Evolutionary conservation across 1,284 basidiomycete species (phyloP).

Genomic region (Rhodotorula sp.): DNA sequence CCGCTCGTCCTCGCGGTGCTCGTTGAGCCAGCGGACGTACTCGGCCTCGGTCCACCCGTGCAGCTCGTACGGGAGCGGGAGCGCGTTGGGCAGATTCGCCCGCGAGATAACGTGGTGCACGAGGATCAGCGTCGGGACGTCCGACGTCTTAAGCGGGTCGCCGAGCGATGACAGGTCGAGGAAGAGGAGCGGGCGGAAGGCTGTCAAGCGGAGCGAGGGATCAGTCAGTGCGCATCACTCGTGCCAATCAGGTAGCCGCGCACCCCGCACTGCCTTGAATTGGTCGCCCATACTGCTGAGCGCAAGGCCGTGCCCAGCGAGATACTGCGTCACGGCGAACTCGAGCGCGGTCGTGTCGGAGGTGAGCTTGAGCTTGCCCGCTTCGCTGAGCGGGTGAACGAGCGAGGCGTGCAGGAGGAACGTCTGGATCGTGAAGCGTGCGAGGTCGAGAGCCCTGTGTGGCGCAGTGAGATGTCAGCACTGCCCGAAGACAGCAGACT

Average conservation of each 20-base stretch:
- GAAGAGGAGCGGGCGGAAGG: slow-evolving; percentile 75
- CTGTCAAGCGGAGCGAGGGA: slow-evolving; percentile 1
- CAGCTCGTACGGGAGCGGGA: slow-evolving; percentile 77
- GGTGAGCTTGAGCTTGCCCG: slow-evolving; percentile 84
- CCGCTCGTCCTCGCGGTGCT: slow-evolving; percentile 43
- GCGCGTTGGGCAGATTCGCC: slow-evolving; percentile 57
- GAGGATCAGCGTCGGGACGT: slow-evolving; percentile 77
- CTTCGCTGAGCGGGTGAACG: slow-evolving; percentile 80
- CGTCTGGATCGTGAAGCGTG: slow-evolving; percentile 63
- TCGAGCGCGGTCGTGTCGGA: slow-evolving; percentile 95
- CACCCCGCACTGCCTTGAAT: slow-evolving; percentile 43
- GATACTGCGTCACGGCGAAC: slow-evolving; percentile 61
- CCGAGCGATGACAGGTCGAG: slow-evolving; percentile 71
- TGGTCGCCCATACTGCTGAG: slow-evolving; percentile 43
- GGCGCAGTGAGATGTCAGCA: not conserved
- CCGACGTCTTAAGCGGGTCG: slow-evolving; percentile 63
- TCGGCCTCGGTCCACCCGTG: slow-evolving; percentile 91
- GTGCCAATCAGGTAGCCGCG: not conserved
- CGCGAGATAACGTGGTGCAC: slow-evolving; percentile 90
- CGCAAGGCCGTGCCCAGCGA: slow-evolving; percentile 40
- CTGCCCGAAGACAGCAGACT: not conserved
- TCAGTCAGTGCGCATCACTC: too few relatives aligned
- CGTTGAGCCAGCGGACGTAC: slow-evolving; percentile 68
- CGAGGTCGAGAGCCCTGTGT: slow-evolving; percentile 42
- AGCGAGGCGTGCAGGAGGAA: slow-evolving; percentile 90